Evolutionary conservation across 306 rosid genomes (phyloP).

Genomic region (Prunus persica): DNA sequence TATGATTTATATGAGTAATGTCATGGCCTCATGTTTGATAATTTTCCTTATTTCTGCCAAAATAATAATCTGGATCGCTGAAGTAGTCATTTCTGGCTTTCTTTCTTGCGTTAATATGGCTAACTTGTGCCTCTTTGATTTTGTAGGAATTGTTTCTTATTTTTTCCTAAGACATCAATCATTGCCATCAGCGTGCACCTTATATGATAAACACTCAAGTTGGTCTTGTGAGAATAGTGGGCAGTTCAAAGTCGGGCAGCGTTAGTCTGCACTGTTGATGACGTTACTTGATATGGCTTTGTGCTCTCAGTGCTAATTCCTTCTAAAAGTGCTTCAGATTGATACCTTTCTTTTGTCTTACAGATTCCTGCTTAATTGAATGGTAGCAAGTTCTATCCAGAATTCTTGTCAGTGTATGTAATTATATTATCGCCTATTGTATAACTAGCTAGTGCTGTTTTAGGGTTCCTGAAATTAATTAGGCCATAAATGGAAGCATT

Average conservation of each 20-base stretch:
- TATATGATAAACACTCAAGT: not conserved
- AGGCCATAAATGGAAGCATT: constrained; percentile 27
- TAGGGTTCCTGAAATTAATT: constrained; percentile 12
- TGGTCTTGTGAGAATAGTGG: constrained; percentile 11
- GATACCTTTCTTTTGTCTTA: not conserved
- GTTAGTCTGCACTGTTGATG: constrained; percentile 20
- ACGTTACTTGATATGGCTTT: constrained; percentile 29
- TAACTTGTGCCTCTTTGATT: not conserved
- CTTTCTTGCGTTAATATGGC: not conserved
- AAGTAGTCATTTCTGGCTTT: not conserved
- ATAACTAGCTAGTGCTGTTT: not conserved
- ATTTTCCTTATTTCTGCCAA: not conserved
- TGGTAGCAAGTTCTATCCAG: not conserved
- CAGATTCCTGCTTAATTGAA: not conserved
- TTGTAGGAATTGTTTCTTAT: constrained; percentile 13
- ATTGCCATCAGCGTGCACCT: not conserved
- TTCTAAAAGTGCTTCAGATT: not conserved
- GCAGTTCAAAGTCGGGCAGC: not conserved
- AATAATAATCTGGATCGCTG: not conserved
- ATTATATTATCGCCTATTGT: not conserved
- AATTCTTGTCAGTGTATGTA: not conserved
- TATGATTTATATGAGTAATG: not conserved
- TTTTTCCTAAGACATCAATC: not conserved
- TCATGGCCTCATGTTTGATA: not conserved
- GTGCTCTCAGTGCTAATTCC: not conserved